These are phyloP conservation scores for Xylariaceae sp. DNA, from an alignment of 2,329 filamentous ascomycete species.

Conservation along the genomic window DNA sequence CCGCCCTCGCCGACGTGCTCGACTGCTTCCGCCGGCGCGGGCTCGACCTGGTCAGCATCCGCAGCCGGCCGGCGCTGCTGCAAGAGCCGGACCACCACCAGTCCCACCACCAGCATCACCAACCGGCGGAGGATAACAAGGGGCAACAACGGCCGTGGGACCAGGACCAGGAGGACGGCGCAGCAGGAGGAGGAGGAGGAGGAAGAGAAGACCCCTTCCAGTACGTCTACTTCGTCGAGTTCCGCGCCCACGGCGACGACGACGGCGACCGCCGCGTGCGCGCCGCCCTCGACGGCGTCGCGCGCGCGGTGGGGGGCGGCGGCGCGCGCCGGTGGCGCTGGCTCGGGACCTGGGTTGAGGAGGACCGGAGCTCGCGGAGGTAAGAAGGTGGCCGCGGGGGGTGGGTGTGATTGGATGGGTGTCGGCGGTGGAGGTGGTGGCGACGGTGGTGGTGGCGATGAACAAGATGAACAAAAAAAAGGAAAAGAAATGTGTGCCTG, in stretches of 20 bases:
- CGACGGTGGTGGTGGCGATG: not conserved
- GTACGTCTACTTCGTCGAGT: conserved; percentile 93
- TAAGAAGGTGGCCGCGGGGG: not conserved
- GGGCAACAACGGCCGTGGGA: no score
- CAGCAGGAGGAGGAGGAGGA: not conserved
- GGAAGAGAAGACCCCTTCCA: conserved; percentile 64
- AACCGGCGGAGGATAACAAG: no score
- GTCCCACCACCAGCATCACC: no score
- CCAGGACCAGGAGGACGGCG: not conserved
- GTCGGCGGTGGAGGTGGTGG: not conserved
- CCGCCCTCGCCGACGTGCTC: conserved; percentile 75
- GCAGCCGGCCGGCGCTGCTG: conserved; percentile 67
- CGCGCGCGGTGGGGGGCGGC: conserved; percentile 52
- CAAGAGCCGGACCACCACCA: no score
- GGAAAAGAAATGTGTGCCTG: not conserved
- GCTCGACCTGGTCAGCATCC: conserved; percentile 86
- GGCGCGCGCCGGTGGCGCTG: no score
- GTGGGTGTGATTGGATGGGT: not conserved
- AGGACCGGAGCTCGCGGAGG: conserved; percentile 6
- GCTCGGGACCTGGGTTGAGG: conserved; percentile 59
- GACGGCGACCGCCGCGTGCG: conserved; percentile 53
- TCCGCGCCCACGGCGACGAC: conserved; percentile 53
- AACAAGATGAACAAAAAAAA: not conserved
- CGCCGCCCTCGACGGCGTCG: conserved; percentile 47
- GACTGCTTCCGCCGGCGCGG: conserved; percentile 65